Percentiles rank a stretch among this genome's conserved stretches.
Evolutionary conservation across 495 filamentous ascomycete species (phyloP).

Genomic region (Lophiotrema nucula): DNA sequence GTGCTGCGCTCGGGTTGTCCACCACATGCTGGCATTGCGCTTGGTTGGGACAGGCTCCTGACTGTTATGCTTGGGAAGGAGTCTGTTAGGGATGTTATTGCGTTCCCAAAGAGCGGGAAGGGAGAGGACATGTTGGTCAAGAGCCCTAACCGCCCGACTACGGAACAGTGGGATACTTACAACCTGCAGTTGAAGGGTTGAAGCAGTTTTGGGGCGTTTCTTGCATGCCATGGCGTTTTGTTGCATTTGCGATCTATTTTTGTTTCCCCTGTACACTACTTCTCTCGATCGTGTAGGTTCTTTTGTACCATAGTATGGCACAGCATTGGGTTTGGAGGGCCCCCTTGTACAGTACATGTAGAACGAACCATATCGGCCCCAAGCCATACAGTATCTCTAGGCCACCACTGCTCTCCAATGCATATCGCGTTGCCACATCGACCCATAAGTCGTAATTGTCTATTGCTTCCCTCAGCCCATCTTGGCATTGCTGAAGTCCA

Average conservation of each 20-base stretch:
- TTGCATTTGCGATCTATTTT: not conserved
- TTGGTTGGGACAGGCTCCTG: conserved; percentile 89
- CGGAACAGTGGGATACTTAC: conserved; percentile 68
- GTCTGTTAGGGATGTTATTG: conserved; percentile 86
- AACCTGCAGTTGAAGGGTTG: conserved; percentile 52
- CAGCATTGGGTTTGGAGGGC: too few species aligned
- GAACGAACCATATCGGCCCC: too few species aligned
- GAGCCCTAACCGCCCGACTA: conserved; percentile 64
- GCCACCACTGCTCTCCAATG: too few species aligned
- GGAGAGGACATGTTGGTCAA: conserved; percentile 80
- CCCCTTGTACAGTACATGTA: too few species aligned
- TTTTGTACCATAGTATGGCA: not conserved
- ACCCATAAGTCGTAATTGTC: too few species aligned
- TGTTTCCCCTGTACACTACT: not conserved
- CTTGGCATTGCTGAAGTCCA: conserved; percentile 80
- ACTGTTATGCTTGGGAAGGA: conserved; percentile 74
- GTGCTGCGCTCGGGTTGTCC: conserved; percentile 86
- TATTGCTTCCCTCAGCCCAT: conserved; percentile 59
- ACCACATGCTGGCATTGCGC: conserved; percentile 90
- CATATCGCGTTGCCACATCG: too few species aligned
- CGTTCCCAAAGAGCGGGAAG: conserved; percentile 89
- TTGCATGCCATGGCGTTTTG: not conserved
- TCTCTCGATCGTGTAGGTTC: not conserved
- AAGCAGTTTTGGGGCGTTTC: not conserved
- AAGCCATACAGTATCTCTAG: too few species aligned